These are phyloP conservation scores for Albugo candida DNA, from an alignment of 352 stramenopile species.

Conservation along the genomic window DNA sequence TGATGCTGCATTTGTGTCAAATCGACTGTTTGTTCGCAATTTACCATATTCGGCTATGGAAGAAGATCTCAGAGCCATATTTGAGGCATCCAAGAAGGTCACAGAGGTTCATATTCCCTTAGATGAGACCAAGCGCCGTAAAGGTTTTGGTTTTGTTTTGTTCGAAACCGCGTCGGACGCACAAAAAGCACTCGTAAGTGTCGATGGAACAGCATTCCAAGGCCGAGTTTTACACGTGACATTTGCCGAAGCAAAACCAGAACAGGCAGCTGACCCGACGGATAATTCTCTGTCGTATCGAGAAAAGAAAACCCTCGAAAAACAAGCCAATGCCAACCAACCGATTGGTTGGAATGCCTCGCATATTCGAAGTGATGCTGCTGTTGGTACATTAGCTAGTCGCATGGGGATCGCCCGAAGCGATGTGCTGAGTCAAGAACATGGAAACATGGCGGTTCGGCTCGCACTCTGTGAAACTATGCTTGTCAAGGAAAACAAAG, in stretches of 20 bases:
- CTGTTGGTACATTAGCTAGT: conserved; percentile 53
- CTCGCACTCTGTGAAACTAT: conserved; percentile 95
- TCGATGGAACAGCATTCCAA: conserved; percentile 92
- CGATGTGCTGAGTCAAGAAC: conserved; percentile 89
- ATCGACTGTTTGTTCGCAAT: conserved; percentile 95
- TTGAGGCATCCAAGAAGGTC: conserved; percentile 75
- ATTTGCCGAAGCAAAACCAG: conserved; percentile 56
- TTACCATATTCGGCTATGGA: conserved; percentile 92
- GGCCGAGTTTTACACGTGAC: conserved; percentile 91
- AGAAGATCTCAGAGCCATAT: conserved; percentile 88
- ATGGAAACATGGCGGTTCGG: conserved; percentile 93
- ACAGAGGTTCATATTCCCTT: conserved; percentile 91
- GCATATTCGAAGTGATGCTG: conserved; percentile 63
- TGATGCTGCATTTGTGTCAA: conserved; percentile 19
- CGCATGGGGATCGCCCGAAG: conserved; percentile 84
- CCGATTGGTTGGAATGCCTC: conserved; percentile 90
- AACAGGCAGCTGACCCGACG: conserved; percentile 23
- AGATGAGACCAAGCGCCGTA: conserved; percentile 88
- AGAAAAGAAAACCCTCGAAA: conserved; percentile 81
- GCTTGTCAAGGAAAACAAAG: conserved; percentile 94
- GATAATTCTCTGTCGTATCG: conserved; percentile 73
- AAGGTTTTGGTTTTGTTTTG: conserved; percentile 94
- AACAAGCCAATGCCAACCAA: conserved; percentile 44
- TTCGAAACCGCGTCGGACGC: conserved; percentile 87
- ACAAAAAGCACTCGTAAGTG: conserved; percentile 55